Conservation (phyloP, 2,329 filamentous ascomycete genomes). For the Clarireedia sp. region DNA sequence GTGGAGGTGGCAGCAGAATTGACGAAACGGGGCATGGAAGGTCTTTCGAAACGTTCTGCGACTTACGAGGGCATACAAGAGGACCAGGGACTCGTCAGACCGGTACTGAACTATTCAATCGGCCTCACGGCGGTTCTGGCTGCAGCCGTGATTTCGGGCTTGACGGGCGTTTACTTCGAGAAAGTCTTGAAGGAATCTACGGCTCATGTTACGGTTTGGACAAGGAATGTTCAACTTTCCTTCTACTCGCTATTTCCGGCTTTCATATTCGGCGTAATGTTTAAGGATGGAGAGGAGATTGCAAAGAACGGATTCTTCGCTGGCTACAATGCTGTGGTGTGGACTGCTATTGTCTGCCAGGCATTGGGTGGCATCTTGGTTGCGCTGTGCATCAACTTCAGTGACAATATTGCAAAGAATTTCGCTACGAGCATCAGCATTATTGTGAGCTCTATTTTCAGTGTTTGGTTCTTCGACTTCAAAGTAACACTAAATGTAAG, state of each 20-base stretch:
- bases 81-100: slow-evolving; percentile 42
- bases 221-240: slow-evolving; percentile 87
- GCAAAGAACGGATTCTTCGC: slow-evolving; percentile 83
- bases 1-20: slow-evolving; percentile 43
- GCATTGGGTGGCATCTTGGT: slow-evolving; percentile 78
- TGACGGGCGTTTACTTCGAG: slow-evolving; percentile 83
- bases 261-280: slow-evolving; percentile 75
- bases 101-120: slow-evolving; percentile 66
- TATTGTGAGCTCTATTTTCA: slow-evolving; percentile 76
- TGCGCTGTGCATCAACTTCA: slow-evolving; percentile 71
- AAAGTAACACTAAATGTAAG: slow-evolving; percentile 64
- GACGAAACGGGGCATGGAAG: slow-evolving; percentile 39
- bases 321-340: slow-evolving; percentile 89
- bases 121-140: slow-evolving; percentile 72
- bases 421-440: slow-evolving; percentile 92
- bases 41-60: slow-evolving; percentile 63
- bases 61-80: slow-evolving; percentile 84
- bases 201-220: slow-evolving; percentile 73
- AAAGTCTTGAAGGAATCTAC: slow-evolving; percentile 86
- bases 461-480: slow-evolving; percentile 79
- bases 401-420: slow-evolving; percentile 88
- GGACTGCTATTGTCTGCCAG: slow-evolving; percentile 76
- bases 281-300: slow-evolving; percentile 80
- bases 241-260: slow-evolving; percentile 92
- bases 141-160: slow-evolving; percentile 71